Evolutionary conservation across 2,329 filamentous ascomycete species (phyloP), one percentile per base, ranked within the genome.

Genomic region (Diaporthe velutina): DNA sequence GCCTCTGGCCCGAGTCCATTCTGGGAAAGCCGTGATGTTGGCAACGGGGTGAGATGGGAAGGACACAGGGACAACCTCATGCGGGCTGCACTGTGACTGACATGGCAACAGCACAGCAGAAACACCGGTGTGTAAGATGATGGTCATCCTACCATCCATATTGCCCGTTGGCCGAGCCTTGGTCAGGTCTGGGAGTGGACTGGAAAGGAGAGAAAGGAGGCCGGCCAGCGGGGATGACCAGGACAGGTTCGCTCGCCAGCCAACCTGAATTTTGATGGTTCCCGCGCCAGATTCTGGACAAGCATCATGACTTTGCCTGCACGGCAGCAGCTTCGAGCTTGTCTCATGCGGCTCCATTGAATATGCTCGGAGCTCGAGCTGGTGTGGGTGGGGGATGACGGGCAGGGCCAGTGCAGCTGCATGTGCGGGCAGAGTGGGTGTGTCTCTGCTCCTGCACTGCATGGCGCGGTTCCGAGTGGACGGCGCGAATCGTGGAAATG

Each of bases 1-100:
- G 73, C 58, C 73, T 74, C 68, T 72, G 50, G 35, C 57, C 48
- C 25, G 73, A 68, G 61, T 67, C 73, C 52, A n/a, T 38, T 72
- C 25, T 60, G 45, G 68, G 73, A 67, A 74, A 74, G 58, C 68
- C 68, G 73, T 72, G 67, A 72, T 71, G 28, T 52, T 25, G 30
- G 38, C 67, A 28, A 52, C 42, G 73, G 66, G 22, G 58, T 33
- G 25, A 48, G 40, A 45, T 50, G 54, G 57, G 54, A 40, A 71
- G 38, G 67, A 35, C 9, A 22, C 25, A 33, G 33, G 48, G 38
- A 52, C 55, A 61, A 48, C 55, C 52, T 60, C 55, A 60, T 71
- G 52, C 55, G 22, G 35, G n/a, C 71, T 73, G 71, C 71, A 67
- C 33, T 57, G 70, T 73, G 71, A 48, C 58, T 30, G 52, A 30